Base-by-base conservation (phyloP, 306 rosid species). In the Oemleria cerasiformis region DNA sequence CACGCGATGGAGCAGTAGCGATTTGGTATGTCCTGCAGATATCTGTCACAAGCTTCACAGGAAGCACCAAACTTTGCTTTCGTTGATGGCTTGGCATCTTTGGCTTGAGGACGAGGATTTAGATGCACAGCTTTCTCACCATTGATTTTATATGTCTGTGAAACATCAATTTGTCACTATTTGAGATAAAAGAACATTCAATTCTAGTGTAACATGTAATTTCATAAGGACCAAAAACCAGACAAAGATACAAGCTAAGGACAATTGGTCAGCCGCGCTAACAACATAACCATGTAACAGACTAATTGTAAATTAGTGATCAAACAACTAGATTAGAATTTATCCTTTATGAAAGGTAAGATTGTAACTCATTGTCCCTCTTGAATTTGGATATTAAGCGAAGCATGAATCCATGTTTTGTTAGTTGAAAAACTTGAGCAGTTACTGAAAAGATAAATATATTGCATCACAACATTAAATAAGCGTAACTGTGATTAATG, bases 71-170 rank as follows among this genome's bases (percentile, higher is more conserved):
- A 81, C 71, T 87, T 87, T 21, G 79, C 73, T 78, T 86, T 94
- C 7, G 82, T 76, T 8, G 87, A 82, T 43, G 84, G 81, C 73
- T 85, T 86, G 60, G 75, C 57, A 73, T 89, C 91, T 83, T 87
- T 90, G 45, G 86, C 78, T 68, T 73, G 88, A 15, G 88, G 87
- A n/a, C 99, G 86, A 20, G 97, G 92, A 84, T 89, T 86, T 67
- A 94, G 86, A 84, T 94, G 99, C 78, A 94, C 89, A 61, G 92
- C 91, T 71, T 86, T 91, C 76, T 89, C 96, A 23, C 93, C 92
- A 41, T 94, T 94, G 74, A 88, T 89, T 80, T 89, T 91, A 68
- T 91, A 94, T 48, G 97, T 91, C 99, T 94, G 86, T 15, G 57
- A 61, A 58, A 81, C 42, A 48, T 53, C 68, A 59, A 66, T 53